Evolutionary conservation across 176 grass and related monocot genomes (phyloP).

Genomic region (Melocanna baccifera): DNA sequence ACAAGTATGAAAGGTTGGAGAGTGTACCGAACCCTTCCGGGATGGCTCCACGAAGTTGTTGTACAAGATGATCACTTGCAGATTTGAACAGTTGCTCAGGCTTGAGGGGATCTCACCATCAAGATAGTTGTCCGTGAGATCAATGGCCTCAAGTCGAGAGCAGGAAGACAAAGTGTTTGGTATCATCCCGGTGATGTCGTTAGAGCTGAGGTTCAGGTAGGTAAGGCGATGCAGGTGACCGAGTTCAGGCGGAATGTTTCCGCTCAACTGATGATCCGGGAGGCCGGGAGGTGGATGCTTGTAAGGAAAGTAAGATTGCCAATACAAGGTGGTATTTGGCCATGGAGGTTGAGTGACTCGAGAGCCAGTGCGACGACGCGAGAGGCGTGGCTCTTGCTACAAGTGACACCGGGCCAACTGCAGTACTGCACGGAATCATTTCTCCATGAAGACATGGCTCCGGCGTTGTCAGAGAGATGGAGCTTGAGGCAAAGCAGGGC

Average conservation of each 20-base stretch:
- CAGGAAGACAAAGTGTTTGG: constrained; percentile 5
- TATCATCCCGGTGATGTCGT: too few species aligned
- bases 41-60: neutral
- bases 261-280: constrained; percentile 6
- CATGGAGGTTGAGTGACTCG: neutral
- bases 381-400: neutral
- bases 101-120: constrained; percentile 30
- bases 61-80: neutral
- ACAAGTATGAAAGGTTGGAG: constrained; percentile 21
- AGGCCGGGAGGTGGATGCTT: neutral
- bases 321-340: constrained; percentile 31
- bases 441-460: too few species aligned
- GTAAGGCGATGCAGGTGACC: neutral
- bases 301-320: constrained; percentile 38
- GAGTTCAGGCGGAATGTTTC: constrained; percentile 38
- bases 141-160: constrained; percentile 23
- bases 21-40: constrained; percentile 10
- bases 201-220: constrained; percentile 43
- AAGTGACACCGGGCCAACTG: constrained; percentile 28
- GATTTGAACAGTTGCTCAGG: neutral
- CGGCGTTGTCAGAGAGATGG: too few species aligned
- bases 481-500: too few species aligned
- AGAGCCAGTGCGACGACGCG: constrained; percentile 20
- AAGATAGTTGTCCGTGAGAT: constrained; percentile 17
- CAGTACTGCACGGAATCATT: constrained; percentile 17